These are phyloP conservation scores for Hura crepitans DNA, from an alignment of 441 rosid species.

Conservation along the genomic window DNA sequence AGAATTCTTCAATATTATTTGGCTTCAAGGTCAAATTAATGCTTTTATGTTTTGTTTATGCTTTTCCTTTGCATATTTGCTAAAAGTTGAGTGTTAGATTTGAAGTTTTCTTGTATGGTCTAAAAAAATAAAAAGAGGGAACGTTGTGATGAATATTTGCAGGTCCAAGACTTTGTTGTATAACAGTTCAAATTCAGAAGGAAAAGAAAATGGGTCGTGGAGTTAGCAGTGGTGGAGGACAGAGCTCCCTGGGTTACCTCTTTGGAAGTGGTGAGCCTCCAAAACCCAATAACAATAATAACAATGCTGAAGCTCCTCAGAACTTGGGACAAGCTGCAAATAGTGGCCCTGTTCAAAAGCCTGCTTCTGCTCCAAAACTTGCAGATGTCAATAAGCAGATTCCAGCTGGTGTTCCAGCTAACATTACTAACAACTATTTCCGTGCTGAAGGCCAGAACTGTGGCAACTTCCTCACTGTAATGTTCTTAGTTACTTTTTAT, in stretches of 20 bases:
- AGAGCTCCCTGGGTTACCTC: slow-evolving; percentile 62
- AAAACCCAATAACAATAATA: slow-evolving; percentile 27
- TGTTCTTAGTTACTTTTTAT: slow-evolving; percentile 9
- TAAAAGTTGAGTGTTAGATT: background rate
- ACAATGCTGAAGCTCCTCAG: slow-evolving; percentile 24
- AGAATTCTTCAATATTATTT: background rate
- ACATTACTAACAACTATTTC: slow-evolving; percentile 41
- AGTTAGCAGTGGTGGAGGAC: slow-evolving; percentile 64
- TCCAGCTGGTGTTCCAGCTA: slow-evolving; percentile 49
- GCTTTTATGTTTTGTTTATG: background rate
- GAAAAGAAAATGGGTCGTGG: slow-evolving; percentile 53
- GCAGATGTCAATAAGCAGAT: slow-evolving; percentile 29
- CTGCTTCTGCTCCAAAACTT: slow-evolving; percentile 22
- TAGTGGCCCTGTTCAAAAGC: slow-evolving; percentile 9
- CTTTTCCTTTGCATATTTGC: background rate
- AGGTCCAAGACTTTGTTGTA: background rate
- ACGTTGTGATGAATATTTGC: background rate
- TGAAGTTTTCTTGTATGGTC: too few species aligned
- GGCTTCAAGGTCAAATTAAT: too few species aligned
- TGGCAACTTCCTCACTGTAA: slow-evolving; percentile 53
- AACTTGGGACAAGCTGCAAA: slow-evolving; percentile 2
- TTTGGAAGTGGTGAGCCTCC: slow-evolving; percentile 55
- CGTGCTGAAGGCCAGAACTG: slow-evolving; percentile 48
- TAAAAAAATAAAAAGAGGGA: too few species aligned
- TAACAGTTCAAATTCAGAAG: background rate